These are phyloP conservation scores for Leptographium procerum DNA, from an alignment of 2,329 filamentous ascomycete species.

Conservation along the genomic window DNA sequence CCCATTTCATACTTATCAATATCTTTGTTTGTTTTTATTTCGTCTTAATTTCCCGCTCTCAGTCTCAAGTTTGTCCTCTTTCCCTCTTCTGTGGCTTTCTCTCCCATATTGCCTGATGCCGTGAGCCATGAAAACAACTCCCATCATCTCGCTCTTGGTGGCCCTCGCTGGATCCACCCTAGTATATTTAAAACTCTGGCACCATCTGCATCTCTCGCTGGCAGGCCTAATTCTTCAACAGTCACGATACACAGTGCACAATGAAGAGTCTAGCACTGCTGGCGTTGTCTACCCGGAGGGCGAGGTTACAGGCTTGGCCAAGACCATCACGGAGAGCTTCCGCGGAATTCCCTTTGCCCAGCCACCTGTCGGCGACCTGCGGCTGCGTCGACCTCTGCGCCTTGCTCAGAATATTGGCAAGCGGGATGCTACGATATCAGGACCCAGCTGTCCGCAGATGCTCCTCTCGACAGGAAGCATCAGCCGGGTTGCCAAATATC, in stretches of 20 bases:
- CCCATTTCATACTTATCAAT: no score
- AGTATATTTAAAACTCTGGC: background rate
- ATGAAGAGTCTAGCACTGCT: background rate
- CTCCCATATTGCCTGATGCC: background rate
- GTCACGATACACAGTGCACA: no score
- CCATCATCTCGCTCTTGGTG: background rate
- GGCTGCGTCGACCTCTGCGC: constrained; percentile 57
- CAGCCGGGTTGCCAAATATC: constrained; percentile 26
- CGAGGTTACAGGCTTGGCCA: constrained; percentile 1
- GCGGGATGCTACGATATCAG: constrained; percentile 44
- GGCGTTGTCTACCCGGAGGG: constrained; percentile 10
- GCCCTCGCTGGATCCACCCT: background rate
- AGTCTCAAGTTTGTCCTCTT: background rate
- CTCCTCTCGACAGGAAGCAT: constrained; percentile 42
- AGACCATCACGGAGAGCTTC: constrained; percentile 51
- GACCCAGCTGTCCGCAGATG: constrained; percentile 63
- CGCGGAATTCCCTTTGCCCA: constrained; percentile 66
- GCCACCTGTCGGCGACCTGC: constrained; percentile 52
- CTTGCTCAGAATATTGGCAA: constrained; percentile 47
- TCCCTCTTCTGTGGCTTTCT: no score
- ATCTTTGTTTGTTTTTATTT: background rate
- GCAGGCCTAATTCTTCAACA: background rate
- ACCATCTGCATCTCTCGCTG: background rate
- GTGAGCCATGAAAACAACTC: background rate
- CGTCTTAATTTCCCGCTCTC: background rate